Percentiles rank a stretch among this genome's conserved stretches.
Conservation (phyloP, 2,329 filamentous ascomycete species). For the Xylaria sp. region DNA sequence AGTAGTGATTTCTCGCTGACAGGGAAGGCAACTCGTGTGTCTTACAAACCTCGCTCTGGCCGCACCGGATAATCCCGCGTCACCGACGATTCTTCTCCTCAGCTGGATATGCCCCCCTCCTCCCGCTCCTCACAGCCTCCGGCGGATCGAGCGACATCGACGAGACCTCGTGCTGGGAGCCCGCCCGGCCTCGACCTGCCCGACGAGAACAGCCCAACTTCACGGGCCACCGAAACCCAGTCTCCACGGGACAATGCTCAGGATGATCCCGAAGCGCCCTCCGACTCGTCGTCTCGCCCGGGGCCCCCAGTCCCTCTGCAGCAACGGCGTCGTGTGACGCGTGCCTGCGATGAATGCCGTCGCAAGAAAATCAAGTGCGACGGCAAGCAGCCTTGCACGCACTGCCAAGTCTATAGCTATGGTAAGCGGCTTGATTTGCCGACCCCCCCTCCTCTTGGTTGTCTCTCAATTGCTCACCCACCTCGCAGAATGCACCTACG, state of each 20-base stretch:
- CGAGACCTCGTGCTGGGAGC: conserved; percentile 49
- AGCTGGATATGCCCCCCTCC: conserved; percentile 47
- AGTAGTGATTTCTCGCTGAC: conserved; percentile 30
- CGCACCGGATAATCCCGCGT: conserved; percentile 18
- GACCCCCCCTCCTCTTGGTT: conserved; percentile 15
- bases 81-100: conserved; percentile 25
- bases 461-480: conserved; percentile 42
- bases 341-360: conserved; percentile 80
- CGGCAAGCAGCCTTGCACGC: conserved; percentile 88
- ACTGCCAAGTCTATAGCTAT: conserved; percentile 98
- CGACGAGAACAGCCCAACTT: conserved; percentile 53
- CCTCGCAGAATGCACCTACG: conserved; percentile 85
- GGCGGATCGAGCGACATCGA: conserved; percentile 44
- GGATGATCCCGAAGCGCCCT: conserved; percentile 39
- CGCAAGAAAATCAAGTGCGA: conserved; percentile 91
- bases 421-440: conserved; percentile 63
- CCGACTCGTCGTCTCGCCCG: conserved; percentile 48
- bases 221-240: conserved; percentile 43
- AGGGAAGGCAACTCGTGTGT: conserved; percentile 26
- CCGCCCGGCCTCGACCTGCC: conserved; percentile 53
- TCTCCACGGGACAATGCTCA: conserved; percentile 54
- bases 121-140: conserved; percentile 46
- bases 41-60: conserved; percentile 25
- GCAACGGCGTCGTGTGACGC: conserved; percentile 80
- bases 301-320: conserved; percentile 70